Conservation (phyloP, 1,139 yeast genomes). For the Zygoascus sp. region DNA sequence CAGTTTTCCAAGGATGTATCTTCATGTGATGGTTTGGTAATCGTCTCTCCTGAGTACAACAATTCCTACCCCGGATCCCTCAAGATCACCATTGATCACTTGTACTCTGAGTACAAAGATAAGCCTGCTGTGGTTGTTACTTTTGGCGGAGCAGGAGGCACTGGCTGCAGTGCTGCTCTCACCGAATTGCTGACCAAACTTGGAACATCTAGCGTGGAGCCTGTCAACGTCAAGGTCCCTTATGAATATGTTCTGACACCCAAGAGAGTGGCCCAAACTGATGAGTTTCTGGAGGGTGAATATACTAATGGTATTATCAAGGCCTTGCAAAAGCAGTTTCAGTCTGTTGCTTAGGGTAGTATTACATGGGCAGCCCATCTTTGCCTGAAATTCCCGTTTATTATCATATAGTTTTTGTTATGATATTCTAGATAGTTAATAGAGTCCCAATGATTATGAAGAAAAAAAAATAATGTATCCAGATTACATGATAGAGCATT, state of each 20-base stretch:
- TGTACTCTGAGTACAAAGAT: constrained; percentile 32
- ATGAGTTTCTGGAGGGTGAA: background rate
- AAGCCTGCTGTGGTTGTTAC: constrained; percentile 33
- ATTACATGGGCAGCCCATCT: no score
- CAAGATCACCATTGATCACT: constrained; percentile 35
- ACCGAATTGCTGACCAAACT: constrained; percentile 12
- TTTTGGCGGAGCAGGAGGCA: constrained; percentile 35
- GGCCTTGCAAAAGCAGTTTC: no score
- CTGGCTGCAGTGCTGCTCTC: constrained; percentile 35
- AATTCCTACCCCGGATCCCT: constrained; percentile 35
- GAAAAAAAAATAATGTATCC: no score
- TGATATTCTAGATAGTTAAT: no score
- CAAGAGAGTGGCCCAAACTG: background rate
- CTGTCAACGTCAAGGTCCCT: constrained; percentile 4
- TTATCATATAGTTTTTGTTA: no score
- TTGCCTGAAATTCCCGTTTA: no score
- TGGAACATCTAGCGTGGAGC: constrained; percentile 7
- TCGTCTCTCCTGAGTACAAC: constrained; percentile 37
- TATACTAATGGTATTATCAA: no score
- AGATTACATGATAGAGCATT: constrained; percentile 12
- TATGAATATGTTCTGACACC: background rate
- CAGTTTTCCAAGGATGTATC: constrained; percentile 24
- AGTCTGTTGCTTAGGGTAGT: no score
- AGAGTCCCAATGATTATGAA: no score
- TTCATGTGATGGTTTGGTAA: constrained; percentile 27